A percentile compares a stretch with the other conserved stretches of the same genome.
Conservation (phyloP, 352 stramenopile species). For the Peronospora tabacina region DNA sequence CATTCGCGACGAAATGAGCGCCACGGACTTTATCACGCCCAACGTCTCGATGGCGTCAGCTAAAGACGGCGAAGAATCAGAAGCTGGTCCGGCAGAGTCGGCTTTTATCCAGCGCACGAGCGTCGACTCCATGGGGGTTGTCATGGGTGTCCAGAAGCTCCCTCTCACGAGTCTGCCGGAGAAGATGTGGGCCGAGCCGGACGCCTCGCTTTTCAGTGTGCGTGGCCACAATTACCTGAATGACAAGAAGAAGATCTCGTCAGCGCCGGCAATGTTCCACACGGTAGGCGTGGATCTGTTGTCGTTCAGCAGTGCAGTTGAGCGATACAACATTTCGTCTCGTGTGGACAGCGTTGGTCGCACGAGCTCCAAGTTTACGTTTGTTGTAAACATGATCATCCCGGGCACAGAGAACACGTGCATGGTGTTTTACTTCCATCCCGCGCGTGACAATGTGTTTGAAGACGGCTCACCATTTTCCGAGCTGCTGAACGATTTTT, state of each 20-base stretch:
- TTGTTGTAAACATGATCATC: constrained; percentile 89
- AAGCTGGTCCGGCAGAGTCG: constrained; percentile 14
- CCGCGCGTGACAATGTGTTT: constrained; percentile 68
- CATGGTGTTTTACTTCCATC: constrained; percentile 86
- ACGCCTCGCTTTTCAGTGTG: constrained; percentile 74
- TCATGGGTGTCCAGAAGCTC: constrained; percentile 60
- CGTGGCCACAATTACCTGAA: constrained; percentile 84
- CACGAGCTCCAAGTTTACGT: constrained; percentile 74
- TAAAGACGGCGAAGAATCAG: constrained; percentile 8
- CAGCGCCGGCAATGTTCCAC: constrained; percentile 61
- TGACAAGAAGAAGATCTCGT: constrained; percentile 86
- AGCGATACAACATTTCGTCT: constrained; percentile 73
- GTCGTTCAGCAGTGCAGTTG: constrained; percentile 58
- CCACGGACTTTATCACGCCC: constrained; percentile 76
- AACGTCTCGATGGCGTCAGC: constrained; percentile 58
- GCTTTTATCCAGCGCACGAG: constrained; percentile 29
- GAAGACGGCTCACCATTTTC: constrained; percentile 85
- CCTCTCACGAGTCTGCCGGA: constrained; percentile 63
- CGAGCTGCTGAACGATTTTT: constrained; percentile 85
- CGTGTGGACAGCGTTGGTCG: constrained; percentile 65
- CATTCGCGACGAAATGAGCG: constrained; percentile 82
- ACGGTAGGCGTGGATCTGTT: constrained; percentile 76
- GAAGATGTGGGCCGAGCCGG: constrained; percentile 82
- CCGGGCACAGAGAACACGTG: constrained; percentile 65
- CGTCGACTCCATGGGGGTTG: constrained; percentile 53